Evolutionary conservation across 148 eudicot genomes (phyloP).

Genomic region (Cornus controversa): DNA sequence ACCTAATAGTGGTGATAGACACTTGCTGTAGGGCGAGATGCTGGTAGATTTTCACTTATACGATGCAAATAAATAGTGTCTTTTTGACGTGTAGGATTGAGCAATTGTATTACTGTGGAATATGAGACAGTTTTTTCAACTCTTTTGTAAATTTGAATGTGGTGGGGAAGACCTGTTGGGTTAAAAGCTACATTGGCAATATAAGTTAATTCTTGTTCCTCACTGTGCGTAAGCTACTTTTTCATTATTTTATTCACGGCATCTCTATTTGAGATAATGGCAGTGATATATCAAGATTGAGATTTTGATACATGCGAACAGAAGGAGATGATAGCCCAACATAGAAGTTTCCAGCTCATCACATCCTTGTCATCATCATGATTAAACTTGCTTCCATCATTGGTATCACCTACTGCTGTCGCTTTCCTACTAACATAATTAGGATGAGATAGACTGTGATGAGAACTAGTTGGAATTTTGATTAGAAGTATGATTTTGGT

Average conservation of each 20-base stretch:
- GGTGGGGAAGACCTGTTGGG: not conserved
- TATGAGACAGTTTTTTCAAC: not conserved
- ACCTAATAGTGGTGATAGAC: not conserved
- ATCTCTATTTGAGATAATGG: no score
- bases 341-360: no score
- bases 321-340: no score
- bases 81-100: no score
- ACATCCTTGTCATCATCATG: not conserved
- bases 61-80: not conserved
- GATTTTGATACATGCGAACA: no score
- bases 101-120: no score
- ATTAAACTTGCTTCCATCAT: not conserved
- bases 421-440: not conserved
- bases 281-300: no score
- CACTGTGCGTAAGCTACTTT: not conserved
- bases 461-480: not conserved
- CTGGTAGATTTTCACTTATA: no score
- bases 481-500: not conserved
- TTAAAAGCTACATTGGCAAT: not conserved
- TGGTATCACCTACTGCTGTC: not conserved
- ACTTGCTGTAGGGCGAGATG: not conserved
- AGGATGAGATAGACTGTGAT: no score
- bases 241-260: no score
- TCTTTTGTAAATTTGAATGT: not conserved
- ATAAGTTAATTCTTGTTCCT: not conserved